Percentiles rank a stretch among this genome's conserved stretches.
Evolutionary conservation across 441 rosid genomes (phyloP).

Genomic region (Pelargonium citronellum): DNA sequence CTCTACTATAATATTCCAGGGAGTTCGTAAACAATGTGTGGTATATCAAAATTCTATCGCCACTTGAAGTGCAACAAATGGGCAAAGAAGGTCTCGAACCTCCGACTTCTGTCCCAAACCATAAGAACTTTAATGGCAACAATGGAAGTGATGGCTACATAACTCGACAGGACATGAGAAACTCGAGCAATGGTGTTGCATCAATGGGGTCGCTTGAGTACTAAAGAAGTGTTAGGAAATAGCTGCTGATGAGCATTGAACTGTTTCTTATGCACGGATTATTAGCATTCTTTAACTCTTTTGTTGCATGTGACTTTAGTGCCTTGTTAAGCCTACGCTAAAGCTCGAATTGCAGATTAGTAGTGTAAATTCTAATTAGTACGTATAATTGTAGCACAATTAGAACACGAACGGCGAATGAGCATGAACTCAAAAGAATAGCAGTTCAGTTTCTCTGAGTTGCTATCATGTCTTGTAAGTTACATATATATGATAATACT

Average conservation of each 20-base stretch:
- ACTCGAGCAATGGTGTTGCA: neutral
- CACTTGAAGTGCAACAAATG: constrained; percentile 63
- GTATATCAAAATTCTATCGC: constrained; percentile 70
- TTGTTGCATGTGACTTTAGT: neutral
- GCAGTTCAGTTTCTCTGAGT: too few relatives aligned
- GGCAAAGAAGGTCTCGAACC: constrained; percentile 36
- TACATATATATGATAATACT: too few relatives aligned
- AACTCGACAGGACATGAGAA: too few relatives aligned
- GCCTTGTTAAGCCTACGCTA: neutral
- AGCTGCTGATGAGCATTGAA: constrained; percentile 1
- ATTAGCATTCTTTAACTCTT: constrained; percentile 4
- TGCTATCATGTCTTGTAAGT: too few relatives aligned
- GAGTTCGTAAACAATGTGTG: constrained; percentile 62
- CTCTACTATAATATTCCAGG: constrained; percentile 25
- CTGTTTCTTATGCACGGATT: neutral
- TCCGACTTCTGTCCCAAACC: constrained; percentile 26
- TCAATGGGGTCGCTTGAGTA: neutral
- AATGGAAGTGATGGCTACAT: neutral
- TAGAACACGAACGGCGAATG: too few relatives aligned
- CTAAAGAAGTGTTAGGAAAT: neutral
- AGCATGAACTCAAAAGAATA: too few relatives aligned
- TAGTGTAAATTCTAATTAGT: neutral
- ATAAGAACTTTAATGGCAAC: constrained; percentile 19
- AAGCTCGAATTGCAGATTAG: neutral
- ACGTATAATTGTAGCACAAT: too few relatives aligned